Conservation (phyloP, 208 protist genomes). For the Crithidia sp. region DNA sequence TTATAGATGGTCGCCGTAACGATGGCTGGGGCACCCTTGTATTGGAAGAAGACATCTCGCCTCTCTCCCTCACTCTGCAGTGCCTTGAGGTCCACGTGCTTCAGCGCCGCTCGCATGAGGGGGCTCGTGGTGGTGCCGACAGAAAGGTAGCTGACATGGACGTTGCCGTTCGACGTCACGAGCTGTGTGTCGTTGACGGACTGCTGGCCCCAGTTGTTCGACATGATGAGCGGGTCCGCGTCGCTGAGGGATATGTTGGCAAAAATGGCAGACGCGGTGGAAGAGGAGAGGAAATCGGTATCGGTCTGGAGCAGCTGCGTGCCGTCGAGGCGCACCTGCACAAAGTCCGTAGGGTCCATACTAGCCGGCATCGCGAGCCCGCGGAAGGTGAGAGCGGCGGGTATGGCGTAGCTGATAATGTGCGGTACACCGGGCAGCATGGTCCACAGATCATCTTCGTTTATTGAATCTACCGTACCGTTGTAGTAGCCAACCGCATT, state of each 20-base stretch:
- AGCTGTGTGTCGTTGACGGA: conserved; percentile 13
- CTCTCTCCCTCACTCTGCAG: conserved; percentile 7
- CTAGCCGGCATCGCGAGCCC: not conserved
- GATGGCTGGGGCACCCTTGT: conserved; percentile 1
- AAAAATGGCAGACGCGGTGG: conserved; percentile 8
- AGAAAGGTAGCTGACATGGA: conserved; percentile 9
- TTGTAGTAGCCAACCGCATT: conserved; percentile 10
- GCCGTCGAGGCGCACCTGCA: conserved; percentile 14
- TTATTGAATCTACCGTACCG: conserved; percentile 2
- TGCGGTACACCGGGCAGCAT: not conserved
- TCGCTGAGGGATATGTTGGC: conserved; percentile 14
- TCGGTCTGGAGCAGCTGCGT: not conserved
- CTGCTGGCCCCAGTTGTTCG: conserved; percentile 35
- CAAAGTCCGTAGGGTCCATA: conserved; percentile 8
- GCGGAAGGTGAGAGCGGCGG: conserved; percentile 3
- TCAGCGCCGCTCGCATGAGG: conserved; percentile 40
- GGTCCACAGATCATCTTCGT: conserved; percentile 5
- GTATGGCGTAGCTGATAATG: conserved; percentile 17
- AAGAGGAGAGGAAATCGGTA: not conserved
- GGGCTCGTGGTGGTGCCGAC: conserved; percentile 32
- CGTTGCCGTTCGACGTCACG: not conserved
- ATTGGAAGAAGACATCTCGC: conserved; percentile 1
- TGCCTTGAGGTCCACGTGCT: conserved; percentile 25
- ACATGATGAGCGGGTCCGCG: conserved; percentile 24
- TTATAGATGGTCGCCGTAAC: conserved; percentile 2